Evolutionary conservation across 2,329 filamentous ascomycete genomes (phyloP), one percentile per base, ranked within the genome.

Genomic region (Davidsoniella australis): DNA sequence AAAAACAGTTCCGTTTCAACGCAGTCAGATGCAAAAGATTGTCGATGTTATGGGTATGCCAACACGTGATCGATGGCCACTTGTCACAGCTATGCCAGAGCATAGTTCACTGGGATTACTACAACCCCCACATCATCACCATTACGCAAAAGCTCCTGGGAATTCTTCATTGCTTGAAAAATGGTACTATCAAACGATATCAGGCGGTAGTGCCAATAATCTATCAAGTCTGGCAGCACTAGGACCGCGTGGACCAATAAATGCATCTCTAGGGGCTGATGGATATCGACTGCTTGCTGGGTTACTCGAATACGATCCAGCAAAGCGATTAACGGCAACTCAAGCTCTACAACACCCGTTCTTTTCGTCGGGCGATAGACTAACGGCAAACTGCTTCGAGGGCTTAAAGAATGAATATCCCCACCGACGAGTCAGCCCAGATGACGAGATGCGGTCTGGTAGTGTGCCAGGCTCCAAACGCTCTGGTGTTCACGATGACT

Each of bases 21-120:
- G 88, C 12, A 95, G 95, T 59, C 91, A 98, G 66, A 96, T 98
- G 89, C 86, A 91, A 60, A 95, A 94, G 66, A 98, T 98, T 57
- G 85, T 94, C 37, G 91, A 98, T 60, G 87, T 98, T 54, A 81
- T 98, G 69, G 91, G 91, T 26, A 68, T 94, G 56, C 91, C 91
- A 0, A 85, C 76, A 5, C 89, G 89, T 58, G 85, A 94, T 45
- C 76, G 79, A 23, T 98, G 91, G 91, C 85, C 88, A 0, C 72
- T 89, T 24, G 68, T 98, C 2, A 69, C 77, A 1, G 76, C 80
- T 38, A 94, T 94, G 82, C 87, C 86, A 0, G 91, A 98, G 64
- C 94, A 84, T 59, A 66, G 66, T 37, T 83, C 91, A 56, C 70
- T 94, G 10, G 17, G 36, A 6, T 23, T 49, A 20, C 20, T 50